Percentiles rank a stretch among this genome's conserved stretches.
These are phyloP conservation scores for Agrostemma githago DNA, from an alignment of 148 eudicot genomes.

Conservation along the genomic window DNA sequence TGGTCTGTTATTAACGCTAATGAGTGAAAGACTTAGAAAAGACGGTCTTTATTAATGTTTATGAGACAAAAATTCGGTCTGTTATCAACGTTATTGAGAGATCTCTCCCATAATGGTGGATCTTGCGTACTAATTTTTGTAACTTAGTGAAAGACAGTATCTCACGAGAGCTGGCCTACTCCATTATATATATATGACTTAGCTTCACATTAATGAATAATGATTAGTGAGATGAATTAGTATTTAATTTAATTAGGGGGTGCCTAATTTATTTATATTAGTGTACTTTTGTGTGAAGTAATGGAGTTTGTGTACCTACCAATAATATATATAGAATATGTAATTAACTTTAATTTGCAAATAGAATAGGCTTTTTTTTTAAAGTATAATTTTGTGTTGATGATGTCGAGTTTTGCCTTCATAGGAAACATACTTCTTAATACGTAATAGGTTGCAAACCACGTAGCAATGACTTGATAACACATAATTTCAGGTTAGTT, in stretches of 20 bases:
- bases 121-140: too few relatives aligned
- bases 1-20: too few relatives aligned
- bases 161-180: too few relatives aligned
- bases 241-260: neutral
- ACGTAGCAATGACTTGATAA: too few relatives aligned
- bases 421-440: constrained; percentile 2
- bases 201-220: neutral
- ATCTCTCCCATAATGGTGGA: too few relatives aligned
- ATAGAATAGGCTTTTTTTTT: constrained; percentile 5
- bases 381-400: neutral
- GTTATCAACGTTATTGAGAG: too few relatives aligned
- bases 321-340: neutral
- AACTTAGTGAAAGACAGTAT: too few relatives aligned
- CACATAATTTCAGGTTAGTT: too few relatives aligned
- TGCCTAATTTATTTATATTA: neutral
- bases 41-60: too few relatives aligned
- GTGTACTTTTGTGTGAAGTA: neutral
- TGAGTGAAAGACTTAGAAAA: too few relatives aligned
- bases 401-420: constrained; percentile 2
- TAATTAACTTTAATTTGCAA: neutral
- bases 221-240: neutral
- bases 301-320: neutral
- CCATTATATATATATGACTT: neutral
- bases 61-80: too few relatives aligned
- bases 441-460: too few relatives aligned